Percentiles rank a stretch among this genome's conserved stretches.
Conservation (phyloP, 2,329 filamentous ascomycete genomes). For the Podosphaera aphanis region DNA sequence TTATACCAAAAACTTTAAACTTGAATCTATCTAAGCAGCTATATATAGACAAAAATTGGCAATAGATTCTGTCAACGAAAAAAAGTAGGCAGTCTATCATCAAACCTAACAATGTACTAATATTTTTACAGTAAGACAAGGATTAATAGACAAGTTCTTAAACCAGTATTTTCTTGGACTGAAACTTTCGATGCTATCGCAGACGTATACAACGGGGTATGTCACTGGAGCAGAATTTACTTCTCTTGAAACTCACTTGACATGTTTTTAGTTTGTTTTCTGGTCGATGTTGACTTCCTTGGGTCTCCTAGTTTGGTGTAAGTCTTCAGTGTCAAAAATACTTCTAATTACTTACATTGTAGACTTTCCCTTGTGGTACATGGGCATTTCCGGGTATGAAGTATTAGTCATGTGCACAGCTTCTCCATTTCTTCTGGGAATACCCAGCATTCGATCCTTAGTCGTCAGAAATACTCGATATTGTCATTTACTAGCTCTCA, state of each 20-base stretch:
- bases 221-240: conserved; percentile 11
- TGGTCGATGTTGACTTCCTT: conserved; percentile 87
- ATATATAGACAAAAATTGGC: conserved; percentile 19
- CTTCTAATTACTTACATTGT: conserved; percentile 4
- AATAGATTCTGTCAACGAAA: conserved; percentile 33
- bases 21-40: conserved; percentile 15
- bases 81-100: conserved; percentile 36
- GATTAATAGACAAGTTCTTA: conserved; percentile 32
- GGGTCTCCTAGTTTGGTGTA: conserved; percentile 81
- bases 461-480: conserved; percentile 44
- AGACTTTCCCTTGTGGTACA: conserved; percentile 96
- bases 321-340: conserved; percentile 19
- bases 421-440: conserved; percentile 56
- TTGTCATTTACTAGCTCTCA: conserved; percentile 54
- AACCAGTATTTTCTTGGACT: conserved; percentile 46
- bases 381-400: conserved; percentile 96
- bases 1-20: conserved; percentile 19
- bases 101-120: conserved; percentile 2
- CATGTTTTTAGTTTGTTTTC: conserved; percentile 48
- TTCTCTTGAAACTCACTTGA: conserved; percentile 1
- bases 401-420: conserved; percentile 65
- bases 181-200: conserved; percentile 61
- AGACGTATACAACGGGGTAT: conserved; percentile 76
- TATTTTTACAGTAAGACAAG: background rate
- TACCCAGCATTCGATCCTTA: conserved; percentile 42